A percentile compares a stretch with the other conserved stretches of the same genome.
Evolutionary conservation across 208 protist species (phyloP).

Genomic region (Acanthamoeba healyi): DNA sequence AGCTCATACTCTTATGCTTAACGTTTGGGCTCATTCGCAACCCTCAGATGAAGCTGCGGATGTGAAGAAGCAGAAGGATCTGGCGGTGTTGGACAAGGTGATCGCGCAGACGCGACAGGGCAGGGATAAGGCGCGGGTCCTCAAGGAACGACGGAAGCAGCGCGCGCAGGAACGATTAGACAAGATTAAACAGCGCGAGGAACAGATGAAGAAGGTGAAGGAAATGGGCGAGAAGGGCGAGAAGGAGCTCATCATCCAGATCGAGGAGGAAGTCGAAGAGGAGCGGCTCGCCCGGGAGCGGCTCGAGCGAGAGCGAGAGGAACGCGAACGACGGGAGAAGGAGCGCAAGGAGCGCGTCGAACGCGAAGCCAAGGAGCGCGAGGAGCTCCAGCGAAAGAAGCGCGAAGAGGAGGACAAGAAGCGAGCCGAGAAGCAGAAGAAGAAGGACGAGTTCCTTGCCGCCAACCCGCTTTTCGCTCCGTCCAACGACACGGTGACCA

Average conservation of each 20-base stretch:
- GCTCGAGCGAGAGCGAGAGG: background rate
- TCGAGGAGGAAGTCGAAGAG: conserved; percentile 52
- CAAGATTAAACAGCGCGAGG: conserved; percentile 64
- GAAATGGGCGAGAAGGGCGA: conserved; percentile 46
- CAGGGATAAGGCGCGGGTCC: conserved; percentile 2
- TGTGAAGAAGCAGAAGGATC: conserved; percentile 40
- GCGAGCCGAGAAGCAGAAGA: conserved; percentile 54
- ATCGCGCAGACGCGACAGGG: conserved; percentile 55
- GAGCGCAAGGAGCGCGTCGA: conserved; percentile 34
- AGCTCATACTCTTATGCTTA: too few species aligned
- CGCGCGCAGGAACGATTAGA: conserved; percentile 6
- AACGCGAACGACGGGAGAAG: conserved; percentile 48
- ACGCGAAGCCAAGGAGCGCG: conserved; percentile 46
- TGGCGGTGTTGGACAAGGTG: conserved; percentile 51
- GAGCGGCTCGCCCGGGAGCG: conserved; percentile 1
- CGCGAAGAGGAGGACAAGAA: conserved; percentile 50
- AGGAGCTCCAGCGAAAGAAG: conserved; percentile 55
- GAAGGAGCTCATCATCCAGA: conserved; percentile 61
- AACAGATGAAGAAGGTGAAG: conserved; percentile 70
- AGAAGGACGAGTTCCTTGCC: conserved; percentile 43
- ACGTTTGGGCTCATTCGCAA: too few species aligned
- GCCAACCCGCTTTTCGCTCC: conserved; percentile 37
- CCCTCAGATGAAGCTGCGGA: background rate
- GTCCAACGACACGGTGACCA: background rate
- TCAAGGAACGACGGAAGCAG: conserved; percentile 59